phyloP scores from a whole-genome alignment of 2,329 filamentous ascomycete genomes.

The Cryphonectria radicalis region DNA sequence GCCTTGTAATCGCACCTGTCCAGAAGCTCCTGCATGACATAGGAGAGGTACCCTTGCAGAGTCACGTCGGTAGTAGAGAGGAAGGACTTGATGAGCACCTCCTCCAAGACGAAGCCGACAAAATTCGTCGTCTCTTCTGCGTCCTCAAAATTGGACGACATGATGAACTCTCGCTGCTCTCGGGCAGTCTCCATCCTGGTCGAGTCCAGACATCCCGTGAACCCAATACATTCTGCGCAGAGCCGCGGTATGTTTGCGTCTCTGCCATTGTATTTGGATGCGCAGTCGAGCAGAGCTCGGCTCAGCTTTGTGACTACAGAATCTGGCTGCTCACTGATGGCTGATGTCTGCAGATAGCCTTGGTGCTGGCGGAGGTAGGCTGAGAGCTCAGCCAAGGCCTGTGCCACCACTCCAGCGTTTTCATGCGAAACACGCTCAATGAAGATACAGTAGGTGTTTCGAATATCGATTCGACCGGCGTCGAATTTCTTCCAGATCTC shows the following conservation, averaged over 20 bases:
- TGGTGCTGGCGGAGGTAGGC: constrained; percentile 75
- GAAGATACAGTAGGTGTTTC: constrained; percentile 72
- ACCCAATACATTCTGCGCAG: constrained; percentile 81
- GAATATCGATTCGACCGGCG: constrained; percentile 69
- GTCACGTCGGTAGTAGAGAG: constrained; percentile 86
- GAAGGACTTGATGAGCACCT: constrained; percentile 90
- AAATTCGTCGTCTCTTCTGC: constrained; percentile 83
- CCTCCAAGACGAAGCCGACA: constrained; percentile 80
- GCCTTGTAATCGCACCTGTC: constrained; percentile 74
- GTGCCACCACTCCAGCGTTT: constrained; percentile 81
- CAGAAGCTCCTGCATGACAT: constrained; percentile 90
- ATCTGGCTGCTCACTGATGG: constrained; percentile 83
- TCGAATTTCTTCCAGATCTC: constrained; percentile 70
- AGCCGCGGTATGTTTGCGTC: constrained; percentile 71
- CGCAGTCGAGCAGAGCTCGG: constrained; percentile 82
- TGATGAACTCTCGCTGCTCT: constrained; percentile 80
- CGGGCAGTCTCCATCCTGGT: constrained; percentile 83
- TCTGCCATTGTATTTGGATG: constrained; percentile 75
- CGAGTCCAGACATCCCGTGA: constrained; percentile 89
- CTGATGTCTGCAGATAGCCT: constrained; percentile 76
- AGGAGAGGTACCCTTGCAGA: constrained; percentile 89
- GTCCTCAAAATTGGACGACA: constrained; percentile 83
- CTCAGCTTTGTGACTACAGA: constrained; percentile 72
- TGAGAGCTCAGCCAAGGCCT: constrained; percentile 78
- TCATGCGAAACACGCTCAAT: constrained; percentile 78